Evolutionary conservation across 1,139 yeast genomes (phyloP), one percentile per base, ranked within the genome.

Genomic region (Sugiyamaella japonica): DNA sequence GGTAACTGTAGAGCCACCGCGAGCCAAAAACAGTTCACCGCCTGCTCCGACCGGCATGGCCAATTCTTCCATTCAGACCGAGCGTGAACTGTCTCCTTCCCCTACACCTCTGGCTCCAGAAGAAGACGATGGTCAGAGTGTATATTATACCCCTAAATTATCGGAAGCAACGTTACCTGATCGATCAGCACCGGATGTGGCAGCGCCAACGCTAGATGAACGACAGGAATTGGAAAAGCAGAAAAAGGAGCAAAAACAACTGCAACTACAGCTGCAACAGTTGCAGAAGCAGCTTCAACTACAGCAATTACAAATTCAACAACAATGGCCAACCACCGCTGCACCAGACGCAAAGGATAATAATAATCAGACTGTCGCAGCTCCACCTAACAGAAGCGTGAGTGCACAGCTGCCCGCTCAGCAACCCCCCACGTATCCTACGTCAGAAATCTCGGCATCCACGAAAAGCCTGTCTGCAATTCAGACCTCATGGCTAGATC

Each of bases 131-230:
- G 47, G 46, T 7, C 50, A 50, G 28, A 59, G 62, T 42, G 48
- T 62, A 17, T 62, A 62, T 39, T 61, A 48, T 49, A 62, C 65
- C 1, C 65, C 65, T 2, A 50, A 50, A 36, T 23, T 58, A 43
- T 20, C 47, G 28, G 55, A 38, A 10, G 49, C n/a, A 3, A 20
- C 25, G 5, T 20, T 20, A 6, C 25, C 25, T 20, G 3, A 20
- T 20, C 25, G 6, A 20, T 20, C 25, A 20, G 25, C 25, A 20
- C 25, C 25, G 25, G 25, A 20, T 1, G 12, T 2, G 9, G 12
- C 20, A 12, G 25, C 41, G 13, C n/a, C 13, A 6, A 3, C 47
- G 34, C 31, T 34, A 20, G 39, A 43, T 32, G 44, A 40, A 9
- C 25, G 49, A 13, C 46, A 37, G n/a, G 46, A 49, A 25, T 47